Evolutionary conservation across 2,329 filamentous ascomycete genomes (phyloP).

Genomic region (Aureobasidium sp.): DNA sequence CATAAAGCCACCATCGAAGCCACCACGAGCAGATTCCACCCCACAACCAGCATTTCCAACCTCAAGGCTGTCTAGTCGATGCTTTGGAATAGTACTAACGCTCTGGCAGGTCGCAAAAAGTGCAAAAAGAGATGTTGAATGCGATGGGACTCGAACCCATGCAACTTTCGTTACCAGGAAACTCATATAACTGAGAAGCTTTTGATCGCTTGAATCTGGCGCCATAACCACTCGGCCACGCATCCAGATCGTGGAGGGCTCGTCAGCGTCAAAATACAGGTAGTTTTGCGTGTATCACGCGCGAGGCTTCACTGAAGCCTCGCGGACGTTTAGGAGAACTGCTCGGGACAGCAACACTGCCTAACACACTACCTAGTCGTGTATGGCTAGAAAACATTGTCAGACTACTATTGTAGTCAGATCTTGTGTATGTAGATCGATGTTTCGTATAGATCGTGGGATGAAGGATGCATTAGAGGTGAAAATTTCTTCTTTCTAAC

Average conservation of each 20-base stretch:
- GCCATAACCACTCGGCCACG: conserved; percentile 15
- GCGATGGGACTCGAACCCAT: conserved; percentile 11
- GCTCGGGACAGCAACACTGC: too few species aligned
- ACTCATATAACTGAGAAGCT: conserved; percentile 5
- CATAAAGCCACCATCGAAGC: not conserved
- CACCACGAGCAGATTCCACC: not conserved
- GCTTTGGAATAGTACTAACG: not conserved
- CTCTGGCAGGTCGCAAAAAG: not conserved
- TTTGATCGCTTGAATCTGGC: conserved; percentile 11
- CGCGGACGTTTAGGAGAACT: too few species aligned
- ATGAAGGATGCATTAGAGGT: too few species aligned
- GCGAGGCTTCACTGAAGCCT: too few species aligned
- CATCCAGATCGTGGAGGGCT: not conserved
- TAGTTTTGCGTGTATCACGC: too few species aligned
- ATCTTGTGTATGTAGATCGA: too few species aligned
- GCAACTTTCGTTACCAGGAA: conserved; percentile 11
- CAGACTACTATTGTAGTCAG: too few species aligned
- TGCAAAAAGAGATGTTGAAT: not conserved
- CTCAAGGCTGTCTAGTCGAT: not conserved
- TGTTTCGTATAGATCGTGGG: too few species aligned
- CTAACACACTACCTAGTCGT: too few species aligned
- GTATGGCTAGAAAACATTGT: too few species aligned
- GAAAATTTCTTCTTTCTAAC: too few species aligned
- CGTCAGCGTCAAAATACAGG: not conserved
- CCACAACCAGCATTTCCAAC: not conserved